A percentile compares a stretch with the other conserved stretches of the same genome.
Evolutionary conservation across 306 rosid genomes (phyloP).

Genomic region (Trichosanthes cucumerina): DNA sequence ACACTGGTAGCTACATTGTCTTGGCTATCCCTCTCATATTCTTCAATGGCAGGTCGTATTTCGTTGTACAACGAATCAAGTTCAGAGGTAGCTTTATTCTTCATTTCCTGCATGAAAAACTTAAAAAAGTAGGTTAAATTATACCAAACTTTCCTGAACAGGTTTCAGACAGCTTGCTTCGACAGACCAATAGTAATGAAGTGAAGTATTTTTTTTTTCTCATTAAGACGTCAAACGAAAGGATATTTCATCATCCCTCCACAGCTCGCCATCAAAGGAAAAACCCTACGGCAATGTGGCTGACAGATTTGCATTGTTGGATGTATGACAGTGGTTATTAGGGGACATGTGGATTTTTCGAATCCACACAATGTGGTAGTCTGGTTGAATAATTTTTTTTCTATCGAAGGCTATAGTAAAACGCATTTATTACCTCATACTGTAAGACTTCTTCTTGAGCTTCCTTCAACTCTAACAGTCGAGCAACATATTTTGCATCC

Average conservation of each 20-base stretch:
- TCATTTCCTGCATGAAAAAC: conserved; percentile 40
- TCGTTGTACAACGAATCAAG: conserved; percentile 75
- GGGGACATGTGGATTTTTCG: too few species aligned
- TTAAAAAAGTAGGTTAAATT: background rate
- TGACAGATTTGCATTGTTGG: too few species aligned
- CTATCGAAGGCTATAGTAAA: background rate
- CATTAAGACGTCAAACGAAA: background rate
- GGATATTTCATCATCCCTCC: background rate
- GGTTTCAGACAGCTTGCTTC: background rate
- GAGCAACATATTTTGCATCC: conserved; percentile 57
- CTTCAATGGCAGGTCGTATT: conserved; percentile 95
- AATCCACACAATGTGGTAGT: too few species aligned
- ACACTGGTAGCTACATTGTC: conserved; percentile 80
- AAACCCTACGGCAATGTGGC: too few species aligned
- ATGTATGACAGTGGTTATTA: too few species aligned
- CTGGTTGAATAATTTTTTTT: too few species aligned
- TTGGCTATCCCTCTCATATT: conserved; percentile 88
- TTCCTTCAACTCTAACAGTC: conserved; percentile 49
- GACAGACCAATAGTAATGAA: background rate
- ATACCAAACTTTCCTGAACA: too few species aligned
- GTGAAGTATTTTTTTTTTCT: background rate
- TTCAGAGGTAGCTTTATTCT: conserved; percentile 39
- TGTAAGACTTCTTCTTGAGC: conserved; percentile 71
- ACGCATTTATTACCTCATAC: conserved; percentile 44
- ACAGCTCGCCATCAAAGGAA: background rate